These are phyloP conservation scores for Nicotiana tomentosiformis DNA, from an alignment of 257 asterid genomes.

Conservation along the genomic window DNA sequence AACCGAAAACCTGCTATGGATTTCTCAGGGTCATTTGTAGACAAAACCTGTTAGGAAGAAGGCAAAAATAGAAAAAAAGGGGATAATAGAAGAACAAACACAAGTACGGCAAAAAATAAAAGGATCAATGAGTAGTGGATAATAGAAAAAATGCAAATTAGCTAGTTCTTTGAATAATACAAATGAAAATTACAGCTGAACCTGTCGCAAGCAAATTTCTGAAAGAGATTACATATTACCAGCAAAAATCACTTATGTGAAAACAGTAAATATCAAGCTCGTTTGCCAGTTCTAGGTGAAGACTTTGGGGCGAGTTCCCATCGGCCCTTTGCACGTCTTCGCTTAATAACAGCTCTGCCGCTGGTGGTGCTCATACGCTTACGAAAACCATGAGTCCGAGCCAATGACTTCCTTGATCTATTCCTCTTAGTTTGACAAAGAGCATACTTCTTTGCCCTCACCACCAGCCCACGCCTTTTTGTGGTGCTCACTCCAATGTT, in stretches of 20 bases:
- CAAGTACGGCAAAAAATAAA: too few relatives aligned
- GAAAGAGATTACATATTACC: neutral
- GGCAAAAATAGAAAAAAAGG: neutral
- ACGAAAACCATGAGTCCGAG: constrained; percentile 92
- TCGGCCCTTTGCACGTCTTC: constrained; percentile 88
- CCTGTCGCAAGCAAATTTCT: neutral
- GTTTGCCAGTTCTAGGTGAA: constrained; percentile 73
- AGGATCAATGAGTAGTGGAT: neutral
- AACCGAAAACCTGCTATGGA: too few relatives aligned
- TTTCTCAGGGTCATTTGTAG: neutral
- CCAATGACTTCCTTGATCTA: constrained; percentile 84
- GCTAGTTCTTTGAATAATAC: neutral
- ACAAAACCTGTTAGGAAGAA: neutral
- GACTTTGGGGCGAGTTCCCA: constrained; percentile 80
- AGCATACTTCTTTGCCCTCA: constrained; percentile 46
- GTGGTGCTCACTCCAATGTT: constrained; percentile 21
- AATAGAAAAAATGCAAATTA: neutral
- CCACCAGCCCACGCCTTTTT: constrained; percentile 55
- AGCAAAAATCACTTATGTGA: neutral
- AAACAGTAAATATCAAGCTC: constrained; percentile 26
- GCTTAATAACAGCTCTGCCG: constrained; percentile 65
- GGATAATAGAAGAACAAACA: neutral
- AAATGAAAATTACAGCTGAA: neutral
- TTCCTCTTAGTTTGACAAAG: constrained; percentile 94
- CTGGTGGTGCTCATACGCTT: constrained; percentile 89